Base-by-base conservation (phyloP, 225 moss, liverwort and hornwort species). In the Thuidium tamariscinum region DNA sequence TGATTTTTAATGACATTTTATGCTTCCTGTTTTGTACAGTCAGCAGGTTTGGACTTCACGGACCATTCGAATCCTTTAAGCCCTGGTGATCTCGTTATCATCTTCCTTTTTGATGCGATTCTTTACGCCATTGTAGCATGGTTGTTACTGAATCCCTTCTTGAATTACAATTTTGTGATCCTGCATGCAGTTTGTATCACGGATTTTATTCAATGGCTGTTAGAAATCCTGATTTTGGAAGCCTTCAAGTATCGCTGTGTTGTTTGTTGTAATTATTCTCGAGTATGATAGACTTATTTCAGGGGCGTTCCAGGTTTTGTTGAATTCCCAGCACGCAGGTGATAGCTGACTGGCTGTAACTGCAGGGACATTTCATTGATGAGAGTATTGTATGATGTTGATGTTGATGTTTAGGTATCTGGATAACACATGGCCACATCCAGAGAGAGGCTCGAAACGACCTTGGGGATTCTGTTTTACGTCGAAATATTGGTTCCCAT, bases 391-490 rank as follows among this genome's bases (percentile, higher is more conserved):
- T 88, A 51, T 86, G 70, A 83, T 75, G 73, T 73, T 65, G 87
- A 82, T 59, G 44, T 80, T 84, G 64, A 81, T 86, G 27, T 67
- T 77, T 85, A 95, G 97, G 97, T 97, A 95, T 87, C 83, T 97
- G 76, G 95, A 97, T 92, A 97, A 97, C 59, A 95, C 94, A 63
- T 97, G 97, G 97, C 94, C 97, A 64, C 95, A 97, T 92, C 92
- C 95, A 69, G 90, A 94, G 84, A 95, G 95, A 85, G 97, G 97
- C 88, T 73, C 97, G 57, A 97, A 97, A 85, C 94, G 95, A 88
- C 90, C 91, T 75, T 94, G 92, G 95, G 91, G 89, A 66, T 97
- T 95, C 88, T 97, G 95, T 85, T 94, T 97, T 83, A 89, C 95
- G 48, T 84, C 91, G 80, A 95, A 87, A 83, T 97, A 97, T 91